phyloP scores from a whole-genome alignment of 331 rosid species.

The Pyrus hybrid region DNA sequence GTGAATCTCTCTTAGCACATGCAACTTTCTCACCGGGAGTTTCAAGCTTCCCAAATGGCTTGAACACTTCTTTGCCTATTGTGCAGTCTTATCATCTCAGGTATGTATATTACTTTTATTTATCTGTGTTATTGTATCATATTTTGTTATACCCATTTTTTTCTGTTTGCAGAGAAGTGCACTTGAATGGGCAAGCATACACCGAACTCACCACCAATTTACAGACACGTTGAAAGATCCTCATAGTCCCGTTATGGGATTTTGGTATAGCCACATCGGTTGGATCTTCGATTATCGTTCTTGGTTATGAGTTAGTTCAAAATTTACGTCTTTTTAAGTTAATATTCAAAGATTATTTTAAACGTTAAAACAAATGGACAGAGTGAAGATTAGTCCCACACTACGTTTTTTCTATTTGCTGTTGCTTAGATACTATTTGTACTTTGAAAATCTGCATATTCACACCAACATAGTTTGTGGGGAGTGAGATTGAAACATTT shows the following conservation, averaged over 20 bases:
- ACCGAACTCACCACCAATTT: constrained; percentile 15
- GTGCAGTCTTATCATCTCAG: neutral
- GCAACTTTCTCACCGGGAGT: constrained; percentile 4
- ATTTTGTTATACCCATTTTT: neutral
- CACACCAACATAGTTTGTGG: too few relatives aligned
- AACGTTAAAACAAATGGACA: too few relatives aligned
- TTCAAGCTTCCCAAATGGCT: constrained; percentile 19
- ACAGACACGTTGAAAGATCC: constrained; percentile 6
- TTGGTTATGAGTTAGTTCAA: neutral
- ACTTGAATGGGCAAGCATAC: constrained; percentile 19
- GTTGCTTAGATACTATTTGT: too few relatives aligned
- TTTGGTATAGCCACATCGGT: constrained; percentile 16
- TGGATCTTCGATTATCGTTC: constrained; percentile 7
- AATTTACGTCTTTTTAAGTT: too few relatives aligned
- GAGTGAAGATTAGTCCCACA: too few relatives aligned
- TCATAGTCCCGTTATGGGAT: constrained; percentile 8
- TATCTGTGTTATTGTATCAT: neutral
- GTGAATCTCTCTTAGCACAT: neutral
- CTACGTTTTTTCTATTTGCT: too few relatives aligned
- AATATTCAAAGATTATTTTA: too few relatives aligned
- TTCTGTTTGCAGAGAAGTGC: constrained; percentile 1
- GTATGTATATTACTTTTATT: neutral
- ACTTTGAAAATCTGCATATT: too few relatives aligned
- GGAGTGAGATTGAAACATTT: too few relatives aligned
- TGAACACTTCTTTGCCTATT: constrained; percentile 4